A percentile compares a stretch with the other conserved stretches of the same genome.
Conservation (phyloP, 768 basidiomycete genomes). For the Psilocybe cubensis region DNA sequence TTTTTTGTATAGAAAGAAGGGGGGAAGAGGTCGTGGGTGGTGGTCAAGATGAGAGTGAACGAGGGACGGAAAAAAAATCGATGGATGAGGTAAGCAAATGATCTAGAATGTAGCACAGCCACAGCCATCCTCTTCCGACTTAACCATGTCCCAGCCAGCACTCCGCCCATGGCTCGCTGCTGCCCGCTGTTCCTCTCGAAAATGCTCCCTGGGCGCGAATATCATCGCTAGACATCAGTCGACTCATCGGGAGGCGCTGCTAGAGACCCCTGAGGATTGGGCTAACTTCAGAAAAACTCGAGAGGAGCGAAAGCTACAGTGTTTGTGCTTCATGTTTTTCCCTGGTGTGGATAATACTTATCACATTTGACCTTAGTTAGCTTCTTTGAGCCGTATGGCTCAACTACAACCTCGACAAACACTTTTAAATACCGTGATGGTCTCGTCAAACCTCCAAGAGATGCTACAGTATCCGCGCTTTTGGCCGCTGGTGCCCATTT, state of each 20-base stretch:
- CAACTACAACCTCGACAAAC: constrained; percentile 68
- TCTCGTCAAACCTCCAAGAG: constrained; percentile 66
- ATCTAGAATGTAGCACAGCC: constrained; percentile 48
- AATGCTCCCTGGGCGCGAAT: constrained; percentile 11
- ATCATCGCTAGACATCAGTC: constrained; percentile 27
- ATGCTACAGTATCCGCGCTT: constrained; percentile 85
- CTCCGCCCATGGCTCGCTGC: constrained; percentile 41
- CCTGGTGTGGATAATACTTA: constrained; percentile 16
- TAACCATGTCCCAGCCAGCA: constrained; percentile 40
- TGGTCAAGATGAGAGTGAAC: constrained; percentile 42
- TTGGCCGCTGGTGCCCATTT: constrained; percentile 94
- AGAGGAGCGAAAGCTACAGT: constrained; percentile 56
- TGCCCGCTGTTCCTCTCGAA: constrained; percentile 32
- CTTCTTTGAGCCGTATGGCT: constrained; percentile 73
- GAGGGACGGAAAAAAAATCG: constrained; percentile 51
- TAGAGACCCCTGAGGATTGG: constrained; percentile 68
- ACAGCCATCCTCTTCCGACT: constrained; percentile 29
- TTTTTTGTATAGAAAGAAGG: constrained; percentile 46
- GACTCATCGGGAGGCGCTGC: constrained; percentile 26
- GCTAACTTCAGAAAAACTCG: constrained; percentile 60
- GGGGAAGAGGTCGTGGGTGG: constrained; percentile 33
- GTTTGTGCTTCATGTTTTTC: constrained; percentile 19
- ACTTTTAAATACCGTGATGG: constrained; percentile 75
- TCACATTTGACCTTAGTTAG: constrained; percentile 46
- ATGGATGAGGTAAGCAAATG: constrained; percentile 61